Conservation (phyloP, 2,329 filamentous ascomycete species). For the Diaporthe sp. region DNA sequence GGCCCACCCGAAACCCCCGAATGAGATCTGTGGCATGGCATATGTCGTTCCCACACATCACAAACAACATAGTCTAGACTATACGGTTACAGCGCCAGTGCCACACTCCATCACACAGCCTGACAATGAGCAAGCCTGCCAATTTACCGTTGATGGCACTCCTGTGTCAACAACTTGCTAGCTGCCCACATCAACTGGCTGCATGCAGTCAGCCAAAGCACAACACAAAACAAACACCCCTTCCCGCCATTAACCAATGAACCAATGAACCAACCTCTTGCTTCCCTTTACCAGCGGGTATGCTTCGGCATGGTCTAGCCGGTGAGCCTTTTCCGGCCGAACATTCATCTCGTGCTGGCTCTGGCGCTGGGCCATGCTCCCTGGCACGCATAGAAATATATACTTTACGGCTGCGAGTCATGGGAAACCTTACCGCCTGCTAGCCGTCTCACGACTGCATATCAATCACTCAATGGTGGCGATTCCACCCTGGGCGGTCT, state of each 20-base stretch:
- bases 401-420: constrained; percentile 31
- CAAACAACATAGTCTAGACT: constrained; percentile 12
- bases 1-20: constrained; percentile 32
- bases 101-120: neutral
- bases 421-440: constrained; percentile 32
- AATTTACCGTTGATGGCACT: neutral
- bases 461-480: constrained; percentile 38
- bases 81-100: neutral
- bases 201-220: neutral
- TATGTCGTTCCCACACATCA: constrained; percentile 16
- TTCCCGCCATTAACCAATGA: neutral
- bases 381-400: constrained; percentile 15
- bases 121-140: neutral
- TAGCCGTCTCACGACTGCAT: constrained; percentile 34
- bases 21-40: constrained; percentile 29
- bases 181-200: neutral
- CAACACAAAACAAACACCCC: neutral
- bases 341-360: neutral
- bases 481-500: constrained; percentile 19
- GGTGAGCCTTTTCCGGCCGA: constrained; percentile 21
- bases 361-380: neutral
- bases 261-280: neutral
- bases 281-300: constrained; percentile 3
- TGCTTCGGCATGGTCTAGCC: constrained; percentile 29
- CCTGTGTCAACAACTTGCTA: neutral